phyloP scores from a whole-genome alignment of 73 alveolate species.

The Paramecium sexaurelia region DNA sequence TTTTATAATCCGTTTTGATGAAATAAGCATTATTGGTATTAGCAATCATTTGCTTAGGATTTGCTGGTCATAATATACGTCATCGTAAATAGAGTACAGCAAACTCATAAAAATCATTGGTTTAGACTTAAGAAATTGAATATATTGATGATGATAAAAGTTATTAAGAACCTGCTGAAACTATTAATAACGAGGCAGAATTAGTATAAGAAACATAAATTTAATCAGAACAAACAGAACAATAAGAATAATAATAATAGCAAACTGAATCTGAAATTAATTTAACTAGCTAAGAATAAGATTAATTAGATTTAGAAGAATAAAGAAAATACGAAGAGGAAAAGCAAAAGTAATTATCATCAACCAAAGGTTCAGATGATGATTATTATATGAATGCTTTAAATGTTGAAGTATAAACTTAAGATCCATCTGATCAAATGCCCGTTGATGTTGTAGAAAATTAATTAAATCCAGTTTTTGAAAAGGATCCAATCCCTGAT shows the following conservation, averaged over 20 bases:
- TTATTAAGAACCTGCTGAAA: background rate
- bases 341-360: background rate
- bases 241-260: background rate
- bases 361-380: background rate
- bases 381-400: background rate
- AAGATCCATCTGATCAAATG: conserved; percentile 16
- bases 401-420: background rate
- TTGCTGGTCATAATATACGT: conserved; percentile 21
- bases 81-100: background rate
- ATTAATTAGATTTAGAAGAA: conserved; percentile 36
- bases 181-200: background rate
- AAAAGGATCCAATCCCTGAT: background rate
- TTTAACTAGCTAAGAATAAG: background rate
- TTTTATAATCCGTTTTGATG: conserved; percentile 52
- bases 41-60: background rate
- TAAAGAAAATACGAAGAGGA: background rate
- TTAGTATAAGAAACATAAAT: background rate
- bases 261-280: background rate
- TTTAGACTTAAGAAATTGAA: background rate
- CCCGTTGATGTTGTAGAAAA: conserved; percentile 49
- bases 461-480: background rate
- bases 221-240: background rate
- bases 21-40: background rate
- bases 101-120: background rate
- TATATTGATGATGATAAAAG: conserved; percentile 37